phyloP scores from a whole-genome alignment of 2,329 filamentous ascomycete genomes.

The Mycogone perniciosa region DNA sequence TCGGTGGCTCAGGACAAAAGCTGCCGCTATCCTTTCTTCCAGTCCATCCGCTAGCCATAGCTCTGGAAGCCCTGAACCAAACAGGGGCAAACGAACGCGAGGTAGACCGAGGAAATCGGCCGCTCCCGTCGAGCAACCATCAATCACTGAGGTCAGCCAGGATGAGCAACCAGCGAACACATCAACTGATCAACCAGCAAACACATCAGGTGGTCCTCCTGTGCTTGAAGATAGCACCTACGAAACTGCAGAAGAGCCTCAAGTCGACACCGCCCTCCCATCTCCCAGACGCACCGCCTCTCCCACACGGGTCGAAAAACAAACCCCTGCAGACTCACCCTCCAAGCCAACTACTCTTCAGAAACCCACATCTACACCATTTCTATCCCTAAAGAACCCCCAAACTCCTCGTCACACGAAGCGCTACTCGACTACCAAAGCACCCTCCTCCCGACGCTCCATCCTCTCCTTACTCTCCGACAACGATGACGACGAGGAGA shows the following conservation, averaged over 20 bases:
- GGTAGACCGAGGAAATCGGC: not conserved
- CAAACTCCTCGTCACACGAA: slow-evolving; percentile 21
- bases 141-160: not conserved
- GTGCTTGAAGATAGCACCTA: slow-evolving; percentile 8
- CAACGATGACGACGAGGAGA: slow-evolving; percentile 25
- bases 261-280: not conserved
- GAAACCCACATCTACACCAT: slow-evolving; percentile 11
- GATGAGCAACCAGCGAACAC: not conserved
- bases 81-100: not conserved
- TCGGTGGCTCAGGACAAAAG: slow-evolving; percentile 1
- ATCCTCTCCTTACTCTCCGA: slow-evolving; percentile 39
- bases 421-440: slow-evolving; percentile 17
- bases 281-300: slow-evolving; percentile 3
- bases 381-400: slow-evolving; percentile 18
- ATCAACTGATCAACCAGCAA: not conserved
- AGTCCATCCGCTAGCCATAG: not conserved
- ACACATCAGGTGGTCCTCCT: not conserved
- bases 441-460: slow-evolving; percentile 28
- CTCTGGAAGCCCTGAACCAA: not conserved
- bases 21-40: not conserved
- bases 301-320: not conserved
- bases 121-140: not conserved
- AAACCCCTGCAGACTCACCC: not conserved
- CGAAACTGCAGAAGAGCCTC: slow-evolving; percentile 5
- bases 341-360: not conserved